phyloP scores from a whole-genome alignment of 306 rosid genomes.

The Pyrus bretschneideri region DNA sequence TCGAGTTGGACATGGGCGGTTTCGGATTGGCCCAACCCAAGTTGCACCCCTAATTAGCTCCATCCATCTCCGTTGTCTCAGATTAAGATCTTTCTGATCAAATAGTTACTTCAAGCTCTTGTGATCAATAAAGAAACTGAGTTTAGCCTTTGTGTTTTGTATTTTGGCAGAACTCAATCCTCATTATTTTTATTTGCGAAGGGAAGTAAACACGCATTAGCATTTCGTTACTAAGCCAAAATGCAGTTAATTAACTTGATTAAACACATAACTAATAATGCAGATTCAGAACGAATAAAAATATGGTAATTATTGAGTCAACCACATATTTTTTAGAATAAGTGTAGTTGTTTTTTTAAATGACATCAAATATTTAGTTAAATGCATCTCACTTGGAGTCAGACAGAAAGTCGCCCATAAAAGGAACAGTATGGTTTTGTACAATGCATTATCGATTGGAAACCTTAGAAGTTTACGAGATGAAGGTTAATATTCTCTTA shows the following conservation, averaged over 20 bases:
- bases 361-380: background rate
- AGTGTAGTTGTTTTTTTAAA: background rate
- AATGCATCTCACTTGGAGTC: background rate
- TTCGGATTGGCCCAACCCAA: no score
- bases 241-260: background rate
- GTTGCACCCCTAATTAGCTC: no score
- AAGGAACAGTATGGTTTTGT: background rate
- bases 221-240: background rate
- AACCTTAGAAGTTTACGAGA: background rate
- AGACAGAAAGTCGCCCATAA: background rate
- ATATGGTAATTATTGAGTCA: background rate
- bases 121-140: background rate
- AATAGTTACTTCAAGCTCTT: no score
- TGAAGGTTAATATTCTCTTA: background rate
- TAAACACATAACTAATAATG: background rate
- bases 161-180: background rate
- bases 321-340: background rate
- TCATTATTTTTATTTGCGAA: background rate
- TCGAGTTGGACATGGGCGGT: no score
- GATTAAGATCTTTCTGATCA: no score
- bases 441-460: background rate
- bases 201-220: background rate
- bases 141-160: background rate
- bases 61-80: no score
- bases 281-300: background rate